Conservation (phyloP, 768 basidiomycete species). For the Suillus hirtellus region DNA sequence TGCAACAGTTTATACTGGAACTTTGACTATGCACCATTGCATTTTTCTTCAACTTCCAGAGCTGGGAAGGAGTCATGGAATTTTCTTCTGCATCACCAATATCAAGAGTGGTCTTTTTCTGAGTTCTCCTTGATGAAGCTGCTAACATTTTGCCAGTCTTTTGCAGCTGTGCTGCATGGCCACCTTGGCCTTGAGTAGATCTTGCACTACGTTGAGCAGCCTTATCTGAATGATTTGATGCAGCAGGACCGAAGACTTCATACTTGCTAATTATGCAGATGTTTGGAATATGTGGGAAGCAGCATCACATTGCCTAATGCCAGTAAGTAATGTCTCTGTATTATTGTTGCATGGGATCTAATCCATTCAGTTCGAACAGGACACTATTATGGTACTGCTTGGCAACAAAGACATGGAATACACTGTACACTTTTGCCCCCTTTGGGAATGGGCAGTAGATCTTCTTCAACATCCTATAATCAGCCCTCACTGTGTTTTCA, state of each 20-base stretch:
- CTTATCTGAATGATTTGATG: constrained; percentile 13
- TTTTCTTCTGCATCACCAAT: not conserved
- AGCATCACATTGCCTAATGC: constrained; percentile 10
- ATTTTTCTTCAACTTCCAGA: not conserved
- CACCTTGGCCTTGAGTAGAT: not conserved
- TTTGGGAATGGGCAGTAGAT: constrained; percentile 31
- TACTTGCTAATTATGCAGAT: constrained; percentile 19
- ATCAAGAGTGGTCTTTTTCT: not conserved
- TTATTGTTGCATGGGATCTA: not conserved
- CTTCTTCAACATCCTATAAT: constrained; percentile 29
- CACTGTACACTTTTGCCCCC: constrained; percentile 17
- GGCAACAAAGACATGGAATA: not conserved
- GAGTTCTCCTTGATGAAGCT: not conserved
- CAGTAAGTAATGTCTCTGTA: constrained; percentile 7
- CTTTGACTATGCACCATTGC: not conserved
- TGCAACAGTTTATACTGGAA: not conserved
- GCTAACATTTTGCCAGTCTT: not conserved
- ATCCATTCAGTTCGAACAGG: constrained; percentile 17
- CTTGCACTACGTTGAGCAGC: not conserved
- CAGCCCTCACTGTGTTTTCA: constrained; percentile 29
- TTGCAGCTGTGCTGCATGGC: not conserved
- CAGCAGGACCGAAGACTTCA: constrained; percentile 15
- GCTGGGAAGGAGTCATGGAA: not conserved
- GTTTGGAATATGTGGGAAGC: constrained; percentile 24
- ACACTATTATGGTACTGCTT: constrained; percentile 17